Percentiles rank a stretch among this genome's conserved stretches.
These are phyloP conservation scores for Diospyros kaki DNA, from an alignment of 148 eudicot species.

Conservation along the genomic window DNA sequence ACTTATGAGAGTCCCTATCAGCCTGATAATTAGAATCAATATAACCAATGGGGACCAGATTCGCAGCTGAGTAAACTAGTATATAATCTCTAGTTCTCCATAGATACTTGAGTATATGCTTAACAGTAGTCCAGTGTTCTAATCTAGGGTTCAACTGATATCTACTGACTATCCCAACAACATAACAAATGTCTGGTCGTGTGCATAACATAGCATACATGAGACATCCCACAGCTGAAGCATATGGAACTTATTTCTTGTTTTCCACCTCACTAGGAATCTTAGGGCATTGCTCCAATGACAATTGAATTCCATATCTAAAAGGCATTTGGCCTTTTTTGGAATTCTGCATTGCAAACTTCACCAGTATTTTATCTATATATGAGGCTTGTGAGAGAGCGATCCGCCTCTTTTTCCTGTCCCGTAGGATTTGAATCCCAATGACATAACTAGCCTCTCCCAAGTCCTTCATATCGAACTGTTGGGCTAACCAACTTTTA, in stretches of 20 bases:
- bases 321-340: neutral
- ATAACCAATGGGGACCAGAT: neutral
- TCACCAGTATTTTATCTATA: neutral
- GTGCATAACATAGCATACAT: neutral
- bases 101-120: neutral
- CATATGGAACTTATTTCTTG: neutral
- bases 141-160: neutral
- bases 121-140: neutral
- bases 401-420: neutral
- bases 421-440: neutral
- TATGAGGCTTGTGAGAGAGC: neutral
- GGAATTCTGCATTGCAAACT: neutral
- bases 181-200: conserved; percentile 1
- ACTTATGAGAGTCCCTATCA: neutral
- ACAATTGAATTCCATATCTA: neutral
- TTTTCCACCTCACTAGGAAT: neutral
- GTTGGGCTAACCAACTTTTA: neutral
- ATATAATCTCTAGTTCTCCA: conserved; percentile 8
- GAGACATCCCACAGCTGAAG: neutral
- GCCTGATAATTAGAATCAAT: conserved; percentile 2
- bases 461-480: neutral
- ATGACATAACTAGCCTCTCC: neutral
- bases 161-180: neutral
- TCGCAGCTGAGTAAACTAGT: neutral
- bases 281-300: too few relatives aligned